phyloP scores from a whole-genome alignment of 2,329 filamentous ascomycete genomes.

The Aspergillus carbonarius region DNA sequence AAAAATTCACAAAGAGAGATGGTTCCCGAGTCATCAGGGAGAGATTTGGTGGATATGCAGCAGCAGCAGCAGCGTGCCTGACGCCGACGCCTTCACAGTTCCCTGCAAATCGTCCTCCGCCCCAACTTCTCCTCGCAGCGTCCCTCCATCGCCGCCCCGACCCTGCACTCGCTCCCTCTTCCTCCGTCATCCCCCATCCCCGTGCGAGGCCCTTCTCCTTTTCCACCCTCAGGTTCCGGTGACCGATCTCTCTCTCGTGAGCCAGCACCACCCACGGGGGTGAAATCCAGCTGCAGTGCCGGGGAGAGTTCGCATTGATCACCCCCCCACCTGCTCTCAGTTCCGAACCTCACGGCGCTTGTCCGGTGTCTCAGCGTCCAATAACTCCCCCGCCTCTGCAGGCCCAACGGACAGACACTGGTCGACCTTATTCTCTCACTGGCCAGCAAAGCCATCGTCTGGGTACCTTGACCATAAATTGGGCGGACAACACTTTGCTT shows the following conservation, averaged over 20 bases:
- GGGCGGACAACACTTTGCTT: background rate
- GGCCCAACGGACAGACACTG: background rate
- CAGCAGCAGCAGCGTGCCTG: too few species aligned
- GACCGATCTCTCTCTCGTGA: background rate
- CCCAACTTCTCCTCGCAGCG: background rate
- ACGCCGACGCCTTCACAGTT: too few species aligned
- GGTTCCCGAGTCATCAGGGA: background rate
- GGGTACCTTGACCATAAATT: background rate
- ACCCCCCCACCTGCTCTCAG: conserved; percentile 15
- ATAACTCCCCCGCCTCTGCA: background rate
- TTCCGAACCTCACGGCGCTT: conserved; percentile 4
- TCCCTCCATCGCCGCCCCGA: background rate
- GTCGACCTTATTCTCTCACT: background rate
- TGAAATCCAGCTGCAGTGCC: background rate
- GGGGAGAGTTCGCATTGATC: too few species aligned
- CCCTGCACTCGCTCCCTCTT: background rate
- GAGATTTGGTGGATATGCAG: background rate
- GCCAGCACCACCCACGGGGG: background rate
- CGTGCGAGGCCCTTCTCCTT: background rate
- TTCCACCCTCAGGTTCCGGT: background rate
- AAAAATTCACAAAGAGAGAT: background rate
- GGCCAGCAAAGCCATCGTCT: background rate
- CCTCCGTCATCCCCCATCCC: background rate
- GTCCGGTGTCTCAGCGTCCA: conserved; percentile 2
- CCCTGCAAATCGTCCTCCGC: background rate